Evolutionary conservation across 2,329 filamentous ascomycete genomes (phyloP), one percentile per base, ranked within the genome.

Genomic region (Magnaporthiopsis incrustans): DNA sequence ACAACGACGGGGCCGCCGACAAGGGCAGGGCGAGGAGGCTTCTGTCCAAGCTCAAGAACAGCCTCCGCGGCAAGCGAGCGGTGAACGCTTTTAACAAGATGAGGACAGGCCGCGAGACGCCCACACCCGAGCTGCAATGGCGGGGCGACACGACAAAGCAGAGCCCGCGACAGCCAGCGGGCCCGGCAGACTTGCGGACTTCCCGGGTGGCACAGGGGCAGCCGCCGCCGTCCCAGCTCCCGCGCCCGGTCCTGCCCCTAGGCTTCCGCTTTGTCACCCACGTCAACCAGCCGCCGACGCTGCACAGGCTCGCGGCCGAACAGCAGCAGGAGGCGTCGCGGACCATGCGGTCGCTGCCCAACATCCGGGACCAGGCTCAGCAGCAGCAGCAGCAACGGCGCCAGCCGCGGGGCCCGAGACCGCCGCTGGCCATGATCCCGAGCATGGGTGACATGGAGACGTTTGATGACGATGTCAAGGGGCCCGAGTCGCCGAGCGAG

Each of bases 401-500:
- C 18, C 44, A 53, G 22, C 59, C 38, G 30, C 59, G 22, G 14
- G 27, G 38, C 6, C 44, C 33, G 33, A 60, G 59, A 60, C 25
- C 25, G 15, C 59, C 59, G 32, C 59, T 38, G 6, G 38, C 25
- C 22, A 38, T 60, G 38, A 33, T 38, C 33, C 33, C 38, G 33
- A 60, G 59, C n/a, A 8, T 60, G 59, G 59, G 32, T 11, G 59
- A 25, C 18, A 26, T 38, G 22, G 32, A 38, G 33, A 14, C 32
- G n/a, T 33, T 33, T 33, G 59, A 44, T 15, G 59, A 60, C 1
- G 33, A 60, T 2, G 53, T 7, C 2, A 15, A 44, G 15, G 60
- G 60, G 25, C 27, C 26, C 10, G 53, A 57, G 5, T 62, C 61
- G 5, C 61, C 61, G 27, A 57, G 61, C 61, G 61, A 62, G 61